Evolutionary conservation across 192 early-diverging fungal species (phyloP).

Genomic region (Fimicolochytrium jonesii): DNA sequence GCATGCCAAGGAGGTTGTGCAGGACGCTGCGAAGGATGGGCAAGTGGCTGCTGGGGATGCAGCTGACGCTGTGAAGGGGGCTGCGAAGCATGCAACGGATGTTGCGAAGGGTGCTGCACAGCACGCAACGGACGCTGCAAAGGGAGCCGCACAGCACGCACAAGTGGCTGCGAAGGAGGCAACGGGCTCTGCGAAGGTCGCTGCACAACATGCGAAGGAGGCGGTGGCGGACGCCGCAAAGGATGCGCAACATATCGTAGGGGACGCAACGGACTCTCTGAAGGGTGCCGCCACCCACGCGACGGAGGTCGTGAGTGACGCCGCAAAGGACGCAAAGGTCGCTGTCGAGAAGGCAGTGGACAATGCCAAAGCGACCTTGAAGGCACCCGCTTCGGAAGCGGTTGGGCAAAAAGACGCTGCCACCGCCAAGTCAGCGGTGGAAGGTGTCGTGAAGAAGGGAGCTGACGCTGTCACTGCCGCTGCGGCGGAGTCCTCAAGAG

Average conservation of each 20-base stretch:
- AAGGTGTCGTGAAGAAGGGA: neutral
- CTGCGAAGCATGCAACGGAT: neutral
- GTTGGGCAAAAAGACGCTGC: neutral
- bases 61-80: conserved; percentile 10
- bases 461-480: neutral
- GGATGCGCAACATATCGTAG: neutral
- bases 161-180: neutral
- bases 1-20: neutral
- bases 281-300: conserved; percentile 8
- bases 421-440: no score
- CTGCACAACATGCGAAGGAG: neutral
- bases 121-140: neutral
- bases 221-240: neutral
- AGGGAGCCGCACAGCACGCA: neutral
- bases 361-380: neutral
- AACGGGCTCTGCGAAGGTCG: neutral
- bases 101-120: conserved; percentile 11
- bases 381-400: neutral
- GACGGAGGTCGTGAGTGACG: conserved; percentile 3
- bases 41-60: conserved; percentile 3
- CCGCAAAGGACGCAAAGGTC: conserved; percentile 4
- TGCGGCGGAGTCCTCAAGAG: neutral
- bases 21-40: neutral
- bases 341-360: conserved; percentile 3
- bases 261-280: neutral